A percentile compares a stretch with the other conserved stretches of the same genome.
Conservation (phyloP, 352 stramenopile species). For the Globisporangium heterothallicum region DNA sequence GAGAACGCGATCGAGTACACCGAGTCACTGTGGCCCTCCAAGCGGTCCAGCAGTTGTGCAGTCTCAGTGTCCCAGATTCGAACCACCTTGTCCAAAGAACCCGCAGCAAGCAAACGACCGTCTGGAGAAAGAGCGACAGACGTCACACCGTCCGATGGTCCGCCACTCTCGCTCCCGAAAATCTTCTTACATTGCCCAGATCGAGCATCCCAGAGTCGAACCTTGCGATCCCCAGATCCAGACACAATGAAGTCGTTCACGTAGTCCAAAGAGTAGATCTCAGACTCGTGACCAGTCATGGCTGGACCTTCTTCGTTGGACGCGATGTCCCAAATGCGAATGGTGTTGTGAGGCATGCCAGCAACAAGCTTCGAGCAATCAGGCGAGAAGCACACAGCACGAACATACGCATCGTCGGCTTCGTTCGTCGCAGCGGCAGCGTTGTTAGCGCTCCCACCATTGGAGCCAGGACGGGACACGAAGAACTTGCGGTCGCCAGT, state of each 20-base stretch:
- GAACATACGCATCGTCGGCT: conserved; percentile 76
- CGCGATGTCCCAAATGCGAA: conserved; percentile 84
- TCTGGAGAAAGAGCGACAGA: conserved; percentile 78
- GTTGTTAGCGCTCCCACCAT: conserved; percentile 25
- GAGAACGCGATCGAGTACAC: conserved; percentile 88
- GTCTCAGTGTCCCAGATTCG: conserved; percentile 85
- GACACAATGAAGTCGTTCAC: conserved; percentile 85
- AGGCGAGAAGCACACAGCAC: conserved; percentile 80
- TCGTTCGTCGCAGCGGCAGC: conserved; percentile 47
- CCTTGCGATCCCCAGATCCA: conserved; percentile 78
- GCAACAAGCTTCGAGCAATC: conserved; percentile 81
- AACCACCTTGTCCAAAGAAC: conserved; percentile 82
- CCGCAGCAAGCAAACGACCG: conserved; percentile 66
- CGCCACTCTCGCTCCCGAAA: conserved; percentile 77
- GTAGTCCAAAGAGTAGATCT: conserved; percentile 86
- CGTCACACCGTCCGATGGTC: conserved; percentile 74
- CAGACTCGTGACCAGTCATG: conserved; percentile 80
- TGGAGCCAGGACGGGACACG: conserved; percentile 57
- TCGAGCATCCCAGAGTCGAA: conserved; percentile 78
- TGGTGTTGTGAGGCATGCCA: conserved; percentile 87
- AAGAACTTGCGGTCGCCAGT: conserved; percentile 79
- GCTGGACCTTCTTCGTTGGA: conserved; percentile 78
- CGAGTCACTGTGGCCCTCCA: conserved; percentile 82
- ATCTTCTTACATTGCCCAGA: conserved; percentile 81
- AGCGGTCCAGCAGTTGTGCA: conserved; percentile 67